A percentile compares a stretch with the other conserved stretches of the same genome.
Evolutionary conservation across 352 stramenopile genomes (phyloP).

Genomic region (Porosira glacialis): DNA sequence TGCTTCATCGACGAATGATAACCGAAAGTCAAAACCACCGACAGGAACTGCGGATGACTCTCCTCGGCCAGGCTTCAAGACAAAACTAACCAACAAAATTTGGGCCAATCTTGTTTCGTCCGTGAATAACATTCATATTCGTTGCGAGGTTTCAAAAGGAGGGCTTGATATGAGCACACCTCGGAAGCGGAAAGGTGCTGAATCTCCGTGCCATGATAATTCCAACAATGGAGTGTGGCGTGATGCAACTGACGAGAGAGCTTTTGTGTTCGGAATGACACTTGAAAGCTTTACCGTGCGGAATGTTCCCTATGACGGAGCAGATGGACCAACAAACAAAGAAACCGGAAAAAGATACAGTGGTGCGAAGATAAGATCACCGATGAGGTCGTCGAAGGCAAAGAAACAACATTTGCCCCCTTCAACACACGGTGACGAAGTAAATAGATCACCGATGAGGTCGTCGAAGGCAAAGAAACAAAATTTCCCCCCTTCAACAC

Average conservation of each 20-base stretch:
- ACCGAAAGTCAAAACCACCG: not conserved
- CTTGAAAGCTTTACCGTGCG: constrained; percentile 52
- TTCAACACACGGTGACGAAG: not conserved
- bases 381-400: no score
- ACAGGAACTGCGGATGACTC: constrained; percentile 26
- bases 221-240: not conserved
- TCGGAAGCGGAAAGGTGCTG: not conserved
- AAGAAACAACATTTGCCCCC: constrained; percentile 2
- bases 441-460: constrained; percentile 1
- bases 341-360: not conserved
- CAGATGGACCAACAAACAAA: no score
- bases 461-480: constrained; percentile 16
- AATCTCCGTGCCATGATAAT: not conserved
- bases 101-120: constrained; percentile 72
- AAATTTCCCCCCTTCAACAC: not conserved
- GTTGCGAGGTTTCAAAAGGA: constrained; percentile 71
- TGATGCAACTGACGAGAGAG: constrained; percentile 45
- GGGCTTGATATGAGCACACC: constrained; percentile 62
- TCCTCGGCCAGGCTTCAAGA: constrained; percentile 41
- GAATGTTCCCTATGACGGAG: constrained; percentile 46
- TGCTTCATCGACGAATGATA: constrained; percentile 1
- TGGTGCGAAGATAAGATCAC: not conserved
- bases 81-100: constrained; percentile 71
- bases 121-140: constrained; percentile 70
- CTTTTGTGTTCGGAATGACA: constrained; percentile 74